These are phyloP conservation scores for Zizania palustris DNA, from an alignment of 202 grass and related monocot genomes.

Conservation along the genomic window DNA sequence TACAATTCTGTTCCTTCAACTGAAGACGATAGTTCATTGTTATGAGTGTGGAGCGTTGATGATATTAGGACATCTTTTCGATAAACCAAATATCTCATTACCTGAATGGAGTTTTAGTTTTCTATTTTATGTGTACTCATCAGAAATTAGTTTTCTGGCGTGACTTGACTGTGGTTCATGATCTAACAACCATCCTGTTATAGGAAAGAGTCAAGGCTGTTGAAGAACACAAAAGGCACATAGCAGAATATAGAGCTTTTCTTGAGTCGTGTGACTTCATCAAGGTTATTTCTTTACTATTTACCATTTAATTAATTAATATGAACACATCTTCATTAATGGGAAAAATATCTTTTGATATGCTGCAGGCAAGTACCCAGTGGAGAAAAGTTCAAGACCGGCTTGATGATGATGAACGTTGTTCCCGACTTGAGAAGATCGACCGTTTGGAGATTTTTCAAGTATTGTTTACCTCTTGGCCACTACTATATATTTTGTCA, in stretches of 20 bases:
- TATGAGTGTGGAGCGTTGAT: too few species aligned
- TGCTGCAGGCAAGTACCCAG: conserved; percentile 64
- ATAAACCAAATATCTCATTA: too few species aligned
- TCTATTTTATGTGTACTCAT: too few species aligned
- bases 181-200: conserved; percentile 31
- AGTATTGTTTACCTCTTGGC: conserved; percentile 44
- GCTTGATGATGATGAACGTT: conserved; percentile 89
- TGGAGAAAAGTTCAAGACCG: conserved; percentile 96
- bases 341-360: conserved; percentile 11
- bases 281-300: conserved; percentile 61
- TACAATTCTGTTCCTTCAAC: too few species aligned
- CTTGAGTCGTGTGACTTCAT: conserved; percentile 97
- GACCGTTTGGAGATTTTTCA: conserved; percentile 89
- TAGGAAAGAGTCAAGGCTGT: conserved; percentile 91
- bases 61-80: too few species aligned
- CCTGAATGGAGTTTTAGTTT: too few species aligned
- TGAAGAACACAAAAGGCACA: conserved; percentile 76
- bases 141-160: neutral
- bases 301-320: conserved; percentile 34
- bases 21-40: too few species aligned
- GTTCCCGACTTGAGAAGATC: conserved; percentile 84
- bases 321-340: conserved; percentile 19
- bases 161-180: neutral
- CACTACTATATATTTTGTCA: neutral
- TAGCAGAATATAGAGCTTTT: conserved; percentile 81